A percentile compares a stretch with the other conserved stretches of the same genome.
phyloP scores from a whole-genome alignment of 768 basidiomycete genomes.

The Jaapia argillacea region DNA sequence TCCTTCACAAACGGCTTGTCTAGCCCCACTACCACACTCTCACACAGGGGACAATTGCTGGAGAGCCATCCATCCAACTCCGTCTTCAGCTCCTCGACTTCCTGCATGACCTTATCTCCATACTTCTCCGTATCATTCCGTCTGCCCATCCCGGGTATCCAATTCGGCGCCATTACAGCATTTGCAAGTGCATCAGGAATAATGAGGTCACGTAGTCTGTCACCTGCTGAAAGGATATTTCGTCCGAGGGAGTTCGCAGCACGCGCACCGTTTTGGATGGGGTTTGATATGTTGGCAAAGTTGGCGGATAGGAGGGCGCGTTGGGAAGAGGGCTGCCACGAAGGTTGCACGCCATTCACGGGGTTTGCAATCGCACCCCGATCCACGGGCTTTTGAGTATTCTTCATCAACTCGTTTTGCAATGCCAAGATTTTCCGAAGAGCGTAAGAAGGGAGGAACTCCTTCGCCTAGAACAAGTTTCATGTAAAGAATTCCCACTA shows the following conservation, averaged over 20 bases:
- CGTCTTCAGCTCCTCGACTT: slow-evolving; percentile 60
- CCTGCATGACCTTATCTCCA: slow-evolving; percentile 47
- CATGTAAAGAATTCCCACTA: too few species aligned
- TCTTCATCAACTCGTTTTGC: slow-evolving; percentile 75
- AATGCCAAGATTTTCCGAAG: slow-evolving; percentile 80
- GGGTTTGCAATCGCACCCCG: slow-evolving; percentile 23
- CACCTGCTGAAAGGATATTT: slow-evolving; percentile 81
- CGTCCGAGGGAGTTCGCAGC: slow-evolving; percentile 63
- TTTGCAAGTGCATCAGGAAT: slow-evolving; percentile 87
- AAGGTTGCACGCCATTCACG: slow-evolving; percentile 13
- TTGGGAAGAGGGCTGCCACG: slow-evolving; percentile 39
- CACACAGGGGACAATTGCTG: slow-evolving; percentile 88
- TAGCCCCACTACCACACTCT: slow-evolving; percentile 75
- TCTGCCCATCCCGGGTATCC: slow-evolving; percentile 63
- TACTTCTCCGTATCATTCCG: slow-evolving; percentile 36
- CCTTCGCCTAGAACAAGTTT: slow-evolving; percentile 75
- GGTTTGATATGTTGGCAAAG: slow-evolving; percentile 37
- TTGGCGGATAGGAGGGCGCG: slow-evolving; percentile 70
- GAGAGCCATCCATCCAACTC: slow-evolving; percentile 89
- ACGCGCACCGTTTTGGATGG: slow-evolving; percentile 53
- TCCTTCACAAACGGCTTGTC: slow-evolving; percentile 81
- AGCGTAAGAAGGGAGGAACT: slow-evolving; percentile 73
- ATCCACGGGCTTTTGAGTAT: slow-evolving; percentile 24
- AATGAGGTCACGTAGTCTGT: slow-evolving; percentile 84
- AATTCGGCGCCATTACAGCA: slow-evolving; percentile 67